Percentiles rank a stretch among this genome's conserved stretches.
These are phyloP conservation scores for Echinosophora koreensis DNA, from an alignment of 306 rosid species.

Conservation along the genomic window DNA sequence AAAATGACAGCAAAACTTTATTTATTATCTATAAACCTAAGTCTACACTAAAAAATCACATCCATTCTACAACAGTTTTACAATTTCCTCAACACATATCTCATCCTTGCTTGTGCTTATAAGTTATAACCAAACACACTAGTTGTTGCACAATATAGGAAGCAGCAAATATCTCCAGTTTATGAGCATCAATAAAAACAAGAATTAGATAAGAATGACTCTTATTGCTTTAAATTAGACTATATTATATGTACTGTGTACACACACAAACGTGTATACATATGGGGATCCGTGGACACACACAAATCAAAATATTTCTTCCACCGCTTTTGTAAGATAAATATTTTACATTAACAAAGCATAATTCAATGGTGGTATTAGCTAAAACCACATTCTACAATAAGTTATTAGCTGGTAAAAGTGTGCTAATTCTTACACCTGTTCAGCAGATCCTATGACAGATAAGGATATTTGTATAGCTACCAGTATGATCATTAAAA, in stretches of 20 bases:
- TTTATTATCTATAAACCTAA: not conserved
- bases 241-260: no score
- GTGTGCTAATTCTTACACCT: constrained; percentile 6
- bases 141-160: not conserved
- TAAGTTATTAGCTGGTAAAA: constrained; percentile 11
- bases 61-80: constrained; percentile 6
- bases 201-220: not conserved
- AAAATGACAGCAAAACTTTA: not conserved
- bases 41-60: not conserved
- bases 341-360: constrained; percentile 2
- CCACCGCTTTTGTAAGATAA: constrained; percentile 14
- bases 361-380: not conserved
- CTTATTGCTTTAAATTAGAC: not conserved
- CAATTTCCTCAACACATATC: constrained; percentile 26
- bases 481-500: not conserved
- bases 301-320: constrained; percentile 24
- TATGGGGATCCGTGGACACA: not conserved
- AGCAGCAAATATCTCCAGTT: constrained; percentile 6
- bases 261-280: not conserved
- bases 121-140: not conserved
- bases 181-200: constrained; percentile 20
- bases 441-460: not conserved
- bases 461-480: constrained; percentile 24
- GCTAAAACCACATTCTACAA: constrained; percentile 11
- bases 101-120: constrained; percentile 8